Conservation (phyloP, 164 flowering plant genomes). For the Piper betle region DNA sequence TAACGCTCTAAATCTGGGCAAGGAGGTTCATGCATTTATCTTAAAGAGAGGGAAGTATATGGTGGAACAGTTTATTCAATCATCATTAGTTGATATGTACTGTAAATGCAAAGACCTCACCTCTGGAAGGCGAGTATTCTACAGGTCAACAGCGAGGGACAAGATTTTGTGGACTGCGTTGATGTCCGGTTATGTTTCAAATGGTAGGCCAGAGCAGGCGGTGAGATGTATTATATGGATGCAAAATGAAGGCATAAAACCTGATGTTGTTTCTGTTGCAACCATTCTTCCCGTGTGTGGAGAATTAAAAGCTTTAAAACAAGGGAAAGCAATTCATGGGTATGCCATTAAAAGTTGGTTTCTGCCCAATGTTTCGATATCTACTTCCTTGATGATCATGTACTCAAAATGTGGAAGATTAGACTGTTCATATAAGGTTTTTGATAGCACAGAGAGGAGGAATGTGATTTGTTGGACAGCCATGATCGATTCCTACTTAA, state of each 20-base stretch:
- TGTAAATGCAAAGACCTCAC: slow-evolving; percentile 71
- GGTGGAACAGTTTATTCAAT: slow-evolving; percentile 44
- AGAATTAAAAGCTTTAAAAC: slow-evolving; percentile 47
- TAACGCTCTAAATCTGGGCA: slow-evolving; percentile 33
- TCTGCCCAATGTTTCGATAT: slow-evolving; percentile 56
- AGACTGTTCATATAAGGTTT: slow-evolving; percentile 34
- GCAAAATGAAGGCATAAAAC: slow-evolving; percentile 88
- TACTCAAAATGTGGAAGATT: slow-evolving; percentile 60
- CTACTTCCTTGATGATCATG: slow-evolving; percentile 67
- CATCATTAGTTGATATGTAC: slow-evolving; percentile 76
- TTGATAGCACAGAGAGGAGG: slow-evolving; percentile 40
- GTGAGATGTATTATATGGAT: slow-evolving; percentile 69
- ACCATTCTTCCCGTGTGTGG: slow-evolving; percentile 78
- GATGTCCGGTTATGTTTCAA: slow-evolving; percentile 64
- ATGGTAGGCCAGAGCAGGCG: slow-evolving; percentile 76
- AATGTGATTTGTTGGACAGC: slow-evolving; percentile 86
- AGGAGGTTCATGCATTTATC: slow-evolving; percentile 68
- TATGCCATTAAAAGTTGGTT: slow-evolving; percentile 53
- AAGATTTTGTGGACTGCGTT: slow-evolving; percentile 83
- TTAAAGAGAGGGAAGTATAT: slow-evolving; percentile 41
- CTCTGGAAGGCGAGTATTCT: slow-evolving; percentile 60
- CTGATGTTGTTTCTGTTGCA: slow-evolving; percentile 77
- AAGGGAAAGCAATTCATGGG: slow-evolving; percentile 66
- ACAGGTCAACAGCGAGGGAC: slow-evolving; percentile 43
- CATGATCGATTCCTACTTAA: slow-evolving; percentile 59